phyloP scores from a whole-genome alignment of 2,329 filamentous ascomycete species.

The Acephala macrosclerotiorum region DNA sequence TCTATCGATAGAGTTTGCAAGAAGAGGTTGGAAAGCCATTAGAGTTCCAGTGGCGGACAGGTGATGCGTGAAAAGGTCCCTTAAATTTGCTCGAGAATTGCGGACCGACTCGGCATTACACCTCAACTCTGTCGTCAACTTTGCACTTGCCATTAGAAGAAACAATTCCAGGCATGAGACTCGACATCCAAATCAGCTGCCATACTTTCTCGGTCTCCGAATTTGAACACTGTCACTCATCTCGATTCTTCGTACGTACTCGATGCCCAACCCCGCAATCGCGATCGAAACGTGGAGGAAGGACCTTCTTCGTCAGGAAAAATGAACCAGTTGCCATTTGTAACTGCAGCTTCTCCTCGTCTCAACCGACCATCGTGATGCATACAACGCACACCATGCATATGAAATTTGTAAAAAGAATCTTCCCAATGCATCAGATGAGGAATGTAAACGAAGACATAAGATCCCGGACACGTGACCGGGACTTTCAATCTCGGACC shows the following conservation, averaged over 20 bases:
- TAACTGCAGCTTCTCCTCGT: neutral
- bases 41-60: too few relatives aligned
- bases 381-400: neutral
- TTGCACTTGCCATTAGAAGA: too few relatives aligned
- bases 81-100: too few relatives aligned
- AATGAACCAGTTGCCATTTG: neutral
- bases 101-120: too few relatives aligned
- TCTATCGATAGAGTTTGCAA: too few relatives aligned
- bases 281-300: neutral
- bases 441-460: neutral
- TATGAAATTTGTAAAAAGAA: neutral
- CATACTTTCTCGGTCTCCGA: neutral
- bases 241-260: neutral
- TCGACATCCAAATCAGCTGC: too few relatives aligned
- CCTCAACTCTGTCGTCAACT: too few relatives aligned
- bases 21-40: too few relatives aligned
- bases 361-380: neutral
- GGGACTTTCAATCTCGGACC: neutral
- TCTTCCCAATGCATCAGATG: neutral
- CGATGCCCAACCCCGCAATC: neutral
- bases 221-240: neutral
- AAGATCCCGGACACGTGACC: neutral
- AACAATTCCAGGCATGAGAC: too few relatives aligned
- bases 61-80: too few relatives aligned
- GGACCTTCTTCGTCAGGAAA: neutral